These are phyloP conservation scores for Schizochytrium sp. DNA, from an alignment of 108 stramenopile species.

Conservation along the genomic window DNA sequence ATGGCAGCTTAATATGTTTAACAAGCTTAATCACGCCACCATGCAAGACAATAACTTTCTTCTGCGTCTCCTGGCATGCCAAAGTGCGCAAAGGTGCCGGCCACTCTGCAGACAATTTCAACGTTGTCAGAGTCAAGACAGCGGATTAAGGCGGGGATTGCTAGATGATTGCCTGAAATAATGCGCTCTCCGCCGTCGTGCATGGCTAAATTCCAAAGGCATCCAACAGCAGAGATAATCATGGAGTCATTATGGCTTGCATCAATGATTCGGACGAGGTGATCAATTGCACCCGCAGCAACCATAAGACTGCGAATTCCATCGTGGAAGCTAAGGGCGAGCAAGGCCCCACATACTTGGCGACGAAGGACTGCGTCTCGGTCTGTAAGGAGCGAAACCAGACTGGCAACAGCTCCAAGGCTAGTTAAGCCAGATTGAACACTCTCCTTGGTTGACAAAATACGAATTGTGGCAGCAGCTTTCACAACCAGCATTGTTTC, in stretches of 20 bases:
- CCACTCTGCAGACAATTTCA: neutral
- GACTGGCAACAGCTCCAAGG: neutral
- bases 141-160: conserved; percentile 12
- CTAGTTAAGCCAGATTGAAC: neutral
- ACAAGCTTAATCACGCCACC: conserved; percentile 31
- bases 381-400: conserved; percentile 47
- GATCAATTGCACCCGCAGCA: neutral
- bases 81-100: conserved; percentile 35
- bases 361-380: conserved; percentile 31
- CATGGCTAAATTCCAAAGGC: conserved; percentile 40
- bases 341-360: neutral
- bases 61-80: neutral
- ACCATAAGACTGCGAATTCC: neutral
- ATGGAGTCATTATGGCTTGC: neutral
- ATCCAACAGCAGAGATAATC: conserved; percentile 12
- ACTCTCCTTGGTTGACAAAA: neutral
- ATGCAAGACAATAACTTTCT: neutral
- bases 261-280: conserved; percentile 11
- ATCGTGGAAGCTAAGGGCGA: conserved; percentile 42
- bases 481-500: conserved; percentile 38
- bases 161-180: neutral
- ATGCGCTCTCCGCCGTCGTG: neutral
- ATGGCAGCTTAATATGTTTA: neutral
- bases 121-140: conserved; percentile 19
- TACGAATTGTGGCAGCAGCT: conserved; percentile 50